Evolutionary conservation across 2,329 filamentous ascomycete genomes (phyloP), one percentile per base, ranked within the genome.

Genomic region (Ophiosphaerella narmari): DNA sequence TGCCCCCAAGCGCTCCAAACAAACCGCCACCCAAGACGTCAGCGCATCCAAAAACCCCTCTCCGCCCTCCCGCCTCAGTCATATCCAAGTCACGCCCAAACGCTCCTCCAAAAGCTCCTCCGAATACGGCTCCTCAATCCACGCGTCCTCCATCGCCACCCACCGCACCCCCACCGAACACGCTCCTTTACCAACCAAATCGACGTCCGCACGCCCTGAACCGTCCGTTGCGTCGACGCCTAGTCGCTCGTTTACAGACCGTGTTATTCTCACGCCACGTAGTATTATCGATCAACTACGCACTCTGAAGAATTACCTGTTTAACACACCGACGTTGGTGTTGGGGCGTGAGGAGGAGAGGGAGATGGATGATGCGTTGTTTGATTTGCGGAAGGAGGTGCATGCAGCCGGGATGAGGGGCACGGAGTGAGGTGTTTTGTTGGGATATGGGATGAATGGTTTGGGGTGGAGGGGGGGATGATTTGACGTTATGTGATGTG

Each of bases 301-400:
- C 48, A 55, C 49, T 33, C 78, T 88, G 37, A 78, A 75, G 54
- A 76, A 74, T 16, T 77, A 88, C 0, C 71, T 94, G 21, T 77
- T 79, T 16, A 80, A 85, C 55, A 55, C 50, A 5, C 61, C 60
- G 46, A 75, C 74, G 24, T 78, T 85, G 18, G 77, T 82, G 13
- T 73, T 95, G 36, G 84, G 84, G 13, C 80, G 83, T 9, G 78
- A 82, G 9, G 85, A 90, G 53, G 83, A 91, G 45, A 81, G 86
- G 51, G 80, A 87, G 67, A 80, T 94, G 58, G 90, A 94, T 65
- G 87, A 92, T 66, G 76, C 90, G 62, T 79, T 94, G 67, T 90
- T 92, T 77, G 88, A 93, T 69, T 84, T 93, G 57, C 87, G 89
- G 70, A 80, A 83, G 55, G 85, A 88, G 69, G 80, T 92, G 43